Evolutionary conservation across 352 stramenopile genomes (phyloP).

Genomic region (Globisporangium canariense): DNA sequence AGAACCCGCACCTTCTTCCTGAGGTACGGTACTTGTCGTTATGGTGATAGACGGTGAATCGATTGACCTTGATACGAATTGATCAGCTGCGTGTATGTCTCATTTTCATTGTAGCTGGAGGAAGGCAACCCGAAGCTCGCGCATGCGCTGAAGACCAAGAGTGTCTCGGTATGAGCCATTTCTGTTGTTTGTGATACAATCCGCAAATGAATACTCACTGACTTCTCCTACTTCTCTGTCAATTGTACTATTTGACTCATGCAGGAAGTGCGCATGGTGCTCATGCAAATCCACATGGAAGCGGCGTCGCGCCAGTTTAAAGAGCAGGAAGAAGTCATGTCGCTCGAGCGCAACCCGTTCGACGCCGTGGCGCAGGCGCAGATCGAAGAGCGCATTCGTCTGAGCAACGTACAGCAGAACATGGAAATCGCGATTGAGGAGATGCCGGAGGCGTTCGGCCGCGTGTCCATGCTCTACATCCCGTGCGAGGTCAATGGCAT

Average conservation of each 20-base stretch:
- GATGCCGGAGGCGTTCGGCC: slow-evolving; percentile 84
- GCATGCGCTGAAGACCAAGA: slow-evolving; percentile 61
- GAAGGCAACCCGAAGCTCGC: slow-evolving; percentile 61
- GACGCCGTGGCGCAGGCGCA: slow-evolving; percentile 70
- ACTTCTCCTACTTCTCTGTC: background rate
- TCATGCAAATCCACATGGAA: slow-evolving; percentile 87
- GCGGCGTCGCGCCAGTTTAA: slow-evolving; percentile 69
- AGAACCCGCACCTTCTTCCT: slow-evolving; percentile 67
- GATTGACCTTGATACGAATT: background rate
- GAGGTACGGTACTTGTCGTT: slow-evolving; percentile 32
- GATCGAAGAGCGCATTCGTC: slow-evolving; percentile 81
- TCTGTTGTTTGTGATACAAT: background rate
- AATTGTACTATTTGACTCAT: background rate
- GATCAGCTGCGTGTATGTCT: background rate
- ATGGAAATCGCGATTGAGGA: slow-evolving; percentile 89
- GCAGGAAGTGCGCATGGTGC: slow-evolving; percentile 77
- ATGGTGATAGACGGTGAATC: background rate
- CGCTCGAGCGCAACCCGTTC: slow-evolving; percentile 74
- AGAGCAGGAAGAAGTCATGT: slow-evolving; percentile 71
- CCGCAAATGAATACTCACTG: background rate
- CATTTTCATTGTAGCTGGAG: slow-evolving; percentile 38
- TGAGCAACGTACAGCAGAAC: slow-evolving; percentile 86
- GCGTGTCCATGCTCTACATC: slow-evolving; percentile 89
- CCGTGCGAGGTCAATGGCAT: slow-evolving; percentile 77
- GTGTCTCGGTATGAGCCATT: slow-evolving; percentile 39